phyloP scores from a whole-genome alignment of 225 moss, liverwort and hornwort genomes.

The Pleurozium schreberi region DNA sequence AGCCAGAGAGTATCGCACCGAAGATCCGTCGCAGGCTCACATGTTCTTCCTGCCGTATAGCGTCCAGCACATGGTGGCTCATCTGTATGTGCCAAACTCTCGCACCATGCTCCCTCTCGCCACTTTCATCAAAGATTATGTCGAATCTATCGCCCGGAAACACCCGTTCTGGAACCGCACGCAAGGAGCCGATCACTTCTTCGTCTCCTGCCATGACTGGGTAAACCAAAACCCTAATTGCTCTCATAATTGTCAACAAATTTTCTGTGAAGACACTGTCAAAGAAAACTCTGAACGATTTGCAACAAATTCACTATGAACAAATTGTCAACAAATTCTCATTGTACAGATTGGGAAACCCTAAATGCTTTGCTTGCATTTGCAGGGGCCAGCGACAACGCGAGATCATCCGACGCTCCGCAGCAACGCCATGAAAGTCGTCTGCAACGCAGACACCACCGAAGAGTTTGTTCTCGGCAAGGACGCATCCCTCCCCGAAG shows the following conservation, averaged over 20 bases:
- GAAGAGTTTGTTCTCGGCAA: conserved; percentile 49
- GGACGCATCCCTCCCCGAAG: conserved; percentile 37
- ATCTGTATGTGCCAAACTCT: conserved; percentile 41
- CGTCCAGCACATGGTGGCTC: conserved; percentile 37
- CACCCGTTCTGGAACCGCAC: conserved; percentile 46
- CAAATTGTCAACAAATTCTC: not conserved
- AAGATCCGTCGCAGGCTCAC: conserved; percentile 24
- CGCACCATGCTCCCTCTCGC: conserved; percentile 36
- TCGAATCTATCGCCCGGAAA: conserved; percentile 12
- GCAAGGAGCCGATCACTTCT: conserved; percentile 50
- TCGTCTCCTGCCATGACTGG: conserved; percentile 55
- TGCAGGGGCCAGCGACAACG: conserved; percentile 40
- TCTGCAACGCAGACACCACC: conserved; percentile 54
- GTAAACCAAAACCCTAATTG: not conserved
- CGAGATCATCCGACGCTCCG: conserved; percentile 35
- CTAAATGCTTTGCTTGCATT: not conserved
- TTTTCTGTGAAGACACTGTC: not conserved
- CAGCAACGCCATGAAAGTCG: conserved; percentile 44
- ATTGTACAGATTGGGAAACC: not conserved
- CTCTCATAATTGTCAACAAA: not conserved
- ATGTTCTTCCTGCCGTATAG: conserved; percentile 55
- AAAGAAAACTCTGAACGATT: not conserved
- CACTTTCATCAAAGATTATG: conserved; percentile 42
- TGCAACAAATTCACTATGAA: not conserved
- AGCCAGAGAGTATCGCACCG: not conserved